Evolutionary conservation across 2,329 filamentous ascomycete genomes (phyloP).

Genomic region (Epichloe festucae): DNA sequence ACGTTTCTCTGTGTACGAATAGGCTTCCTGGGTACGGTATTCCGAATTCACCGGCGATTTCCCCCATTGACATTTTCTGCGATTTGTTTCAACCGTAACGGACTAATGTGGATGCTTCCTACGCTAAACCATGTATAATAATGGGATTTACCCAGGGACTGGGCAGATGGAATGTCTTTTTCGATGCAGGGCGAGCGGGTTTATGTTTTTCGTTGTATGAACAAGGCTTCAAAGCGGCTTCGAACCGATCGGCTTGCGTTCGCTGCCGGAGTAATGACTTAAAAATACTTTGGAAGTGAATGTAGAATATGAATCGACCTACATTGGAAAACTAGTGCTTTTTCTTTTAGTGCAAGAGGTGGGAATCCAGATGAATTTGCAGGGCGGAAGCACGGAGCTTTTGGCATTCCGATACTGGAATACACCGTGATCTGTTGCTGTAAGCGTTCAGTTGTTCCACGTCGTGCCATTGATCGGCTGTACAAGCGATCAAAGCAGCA

Average conservation of each 20-base stretch:
- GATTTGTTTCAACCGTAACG: not conserved
- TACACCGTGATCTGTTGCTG: conserved; percentile 22
- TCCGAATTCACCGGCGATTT: not conserved
- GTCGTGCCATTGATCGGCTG: conserved; percentile 14
- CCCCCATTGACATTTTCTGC: not conserved
- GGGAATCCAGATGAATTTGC: conserved; percentile 21
- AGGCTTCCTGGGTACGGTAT: not conserved
- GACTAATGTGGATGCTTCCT: conserved; percentile 1
- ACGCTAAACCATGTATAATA: conserved; percentile 2
- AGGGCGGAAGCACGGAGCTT: conserved; percentile 19
- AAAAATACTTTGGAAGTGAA: conserved; percentile 8
- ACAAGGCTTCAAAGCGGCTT: conserved; percentile 4
- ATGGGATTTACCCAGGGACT: not conserved
- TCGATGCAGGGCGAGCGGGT: conserved; percentile 10
- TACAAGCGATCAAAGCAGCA: conserved; percentile 9
- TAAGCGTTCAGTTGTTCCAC: conserved; percentile 24
- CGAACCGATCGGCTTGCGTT: conserved; percentile 1
- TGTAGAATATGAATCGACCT: conserved; percentile 11
- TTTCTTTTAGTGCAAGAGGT: conserved; percentile 19
- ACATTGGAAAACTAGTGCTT: conserved; percentile 3
- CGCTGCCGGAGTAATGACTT: conserved; percentile 7
- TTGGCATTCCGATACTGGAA: conserved; percentile 25
- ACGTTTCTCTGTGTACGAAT: conserved; percentile 6
- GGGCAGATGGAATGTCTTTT: not conserved
- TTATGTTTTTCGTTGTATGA: conserved; percentile 7